Evolutionary conservation across 805 yeast species (phyloP), one percentile per base, ranked within the genome.

Genomic region (Tetrapisispora taiwanensis): DNA sequence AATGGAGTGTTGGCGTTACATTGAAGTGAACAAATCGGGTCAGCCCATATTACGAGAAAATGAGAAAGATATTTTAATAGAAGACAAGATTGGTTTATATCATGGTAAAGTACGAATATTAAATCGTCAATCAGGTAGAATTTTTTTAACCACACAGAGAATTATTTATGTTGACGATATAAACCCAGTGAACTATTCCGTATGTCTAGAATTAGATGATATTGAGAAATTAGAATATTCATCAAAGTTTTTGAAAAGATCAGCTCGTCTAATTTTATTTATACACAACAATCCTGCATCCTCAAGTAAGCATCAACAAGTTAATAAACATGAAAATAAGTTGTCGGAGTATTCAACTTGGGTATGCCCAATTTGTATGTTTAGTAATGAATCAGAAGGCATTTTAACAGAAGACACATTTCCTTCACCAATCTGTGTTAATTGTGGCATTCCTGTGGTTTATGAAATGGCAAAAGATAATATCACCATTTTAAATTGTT

Each of bases 291-390:
- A 8, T 3, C 18, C 22, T 3, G 9, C 5, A 15, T 6, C 19
- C 18, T 6, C 28, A 18, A 7, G 2, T 27, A 9, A 27, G 20
- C n/a, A 3, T 8, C 12, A 20, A 8, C 32, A 26, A 7, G 10
- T 14, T 22, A 22, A 22, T 6, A 22, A 22, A 22, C 8, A 22
- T 22, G 26, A 8, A 22, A 22, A 22, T 22, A 22, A 22, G 8
- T 6, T 22, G 26, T 22, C 26, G 8, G 26, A 22, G 8, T 22
- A 22, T 22, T 28, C 28, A 7, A 33, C 44, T 8, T 90, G 98
- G 98, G 72, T 74, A 1, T 90, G 98, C 60, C 81, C 83, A n/a
- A 89, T 92, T 3, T 90, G 98, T 62, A 62, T 59, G 10, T 51
- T 74, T 3, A 57, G 60, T 7, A 51, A 58, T 8, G 60, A 59